Percentiles rank a stretch among this genome's conserved stretches.
Evolutionary conservation across 2,329 filamentous ascomycete genomes (phyloP).

Genomic region (Pseudogymnoascus sp.): DNA sequence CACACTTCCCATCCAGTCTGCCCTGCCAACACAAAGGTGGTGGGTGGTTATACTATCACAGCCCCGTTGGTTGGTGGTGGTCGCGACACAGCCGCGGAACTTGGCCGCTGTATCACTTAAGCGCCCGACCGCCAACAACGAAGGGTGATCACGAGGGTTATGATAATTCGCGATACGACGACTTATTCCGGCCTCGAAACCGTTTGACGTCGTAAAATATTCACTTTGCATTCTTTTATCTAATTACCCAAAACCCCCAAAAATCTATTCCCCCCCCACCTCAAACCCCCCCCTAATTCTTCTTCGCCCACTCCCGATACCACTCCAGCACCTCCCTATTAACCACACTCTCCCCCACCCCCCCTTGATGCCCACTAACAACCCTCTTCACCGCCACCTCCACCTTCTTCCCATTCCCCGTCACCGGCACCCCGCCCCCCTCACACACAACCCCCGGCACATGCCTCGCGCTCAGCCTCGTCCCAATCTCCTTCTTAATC

Average conservation of each 20-base stretch:
- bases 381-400: constrained; percentile 97
- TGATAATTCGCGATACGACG: neutral
- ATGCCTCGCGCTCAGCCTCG: constrained; percentile 78
- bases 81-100: neutral
- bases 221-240: neutral
- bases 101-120: neutral
- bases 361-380: constrained; percentile 74
- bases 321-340: constrained; percentile 83
- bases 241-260: neutral
- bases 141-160: neutral
- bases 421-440: constrained; percentile 73
- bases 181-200: neutral
- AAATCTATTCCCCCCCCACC: neutral
- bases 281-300: constrained; percentile 32
- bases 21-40: neutral
- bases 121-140: neutral
- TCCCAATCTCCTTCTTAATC: constrained; percentile 62
- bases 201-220: neutral
- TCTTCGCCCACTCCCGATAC: constrained; percentile 69
- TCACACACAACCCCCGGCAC: constrained; percentile 77
- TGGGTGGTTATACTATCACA: neutral
- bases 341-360: constrained; percentile 86
- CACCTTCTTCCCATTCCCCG: constrained; percentile 94
- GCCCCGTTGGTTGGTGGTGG: neutral
- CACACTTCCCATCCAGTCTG: neutral